phyloP scores from a whole-genome alignment of 768 basidiomycete genomes.

The Phaffia australis region DNA sequence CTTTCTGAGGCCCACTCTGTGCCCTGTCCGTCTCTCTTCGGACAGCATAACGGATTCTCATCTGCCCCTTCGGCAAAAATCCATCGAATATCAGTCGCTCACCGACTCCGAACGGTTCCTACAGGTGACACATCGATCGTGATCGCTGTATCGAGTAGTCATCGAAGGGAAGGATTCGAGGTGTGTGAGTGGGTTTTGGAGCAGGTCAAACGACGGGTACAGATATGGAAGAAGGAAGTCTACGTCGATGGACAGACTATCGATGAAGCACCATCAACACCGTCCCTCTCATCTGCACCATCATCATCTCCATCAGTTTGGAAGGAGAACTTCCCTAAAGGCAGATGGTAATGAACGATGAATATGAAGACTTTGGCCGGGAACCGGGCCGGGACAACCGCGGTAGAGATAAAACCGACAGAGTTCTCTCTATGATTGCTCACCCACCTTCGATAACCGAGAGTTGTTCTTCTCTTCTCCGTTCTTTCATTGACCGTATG shows the following conservation, averaged over 20 bases:
- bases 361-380: too few relatives aligned
- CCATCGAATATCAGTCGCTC: conserved; percentile 56
- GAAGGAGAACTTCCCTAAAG: conserved; percentile 49
- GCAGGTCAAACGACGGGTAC: conserved; percentile 66
- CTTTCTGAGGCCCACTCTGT: neutral
- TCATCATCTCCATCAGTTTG: conserved; percentile 53
- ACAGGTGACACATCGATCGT: conserved; percentile 74
- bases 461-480: too few relatives aligned
- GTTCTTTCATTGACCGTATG: too few relatives aligned
- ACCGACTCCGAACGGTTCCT: conserved; percentile 65
- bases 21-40: conserved; percentile 10
- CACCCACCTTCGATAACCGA: too few relatives aligned
- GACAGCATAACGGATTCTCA: too few relatives aligned
- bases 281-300: conserved; percentile 35
- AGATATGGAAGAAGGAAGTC: conserved; percentile 86
- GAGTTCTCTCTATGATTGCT: too few relatives aligned
- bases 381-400: too few relatives aligned
- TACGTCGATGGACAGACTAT: conserved; percentile 44
- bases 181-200: conserved; percentile 78
- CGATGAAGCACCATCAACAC: conserved; percentile 5
- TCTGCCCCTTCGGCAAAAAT: neutral
- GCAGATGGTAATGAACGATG: conserved; percentile 11
- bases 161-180: conserved; percentile 67
- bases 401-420: too few relatives aligned
- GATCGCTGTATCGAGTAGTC: conserved; percentile 71